Conservation (phyloP, 768 basidiomycete genomes). For the Tulasnella sp. region DNA sequence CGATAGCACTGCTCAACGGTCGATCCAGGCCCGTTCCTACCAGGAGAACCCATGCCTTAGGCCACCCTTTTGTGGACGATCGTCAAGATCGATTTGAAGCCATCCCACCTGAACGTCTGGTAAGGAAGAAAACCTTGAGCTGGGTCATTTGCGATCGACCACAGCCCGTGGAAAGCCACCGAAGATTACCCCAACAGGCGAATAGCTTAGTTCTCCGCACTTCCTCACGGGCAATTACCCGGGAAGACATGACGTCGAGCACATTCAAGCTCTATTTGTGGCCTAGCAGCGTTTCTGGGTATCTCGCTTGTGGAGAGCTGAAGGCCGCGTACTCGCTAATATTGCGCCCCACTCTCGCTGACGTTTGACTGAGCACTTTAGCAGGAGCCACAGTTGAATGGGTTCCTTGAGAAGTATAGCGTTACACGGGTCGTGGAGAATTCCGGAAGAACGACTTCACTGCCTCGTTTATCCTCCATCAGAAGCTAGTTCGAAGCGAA, state of each 20-base stretch:
- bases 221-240: not conserved
- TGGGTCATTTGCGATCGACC: not conserved
- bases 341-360: not conserved
- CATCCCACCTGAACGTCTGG: not conserved
- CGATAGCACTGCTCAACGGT: not conserved
- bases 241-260: conserved; percentile 1
- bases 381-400: not conserved
- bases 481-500: not conserved
- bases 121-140: conserved; percentile 12
- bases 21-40: not conserved
- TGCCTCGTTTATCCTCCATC: conserved; percentile 12
- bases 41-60: not conserved
- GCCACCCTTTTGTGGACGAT: not conserved
- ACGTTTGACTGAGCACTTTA: not conserved
- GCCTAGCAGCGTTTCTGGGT: not conserved
- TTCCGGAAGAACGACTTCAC: conserved; percentile 1
- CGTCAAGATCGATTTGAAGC: not conserved
- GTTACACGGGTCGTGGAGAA: conserved; percentile 5
- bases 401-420: not conserved
- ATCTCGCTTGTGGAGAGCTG: not conserved
- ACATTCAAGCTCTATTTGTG: not conserved
- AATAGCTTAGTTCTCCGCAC: conserved; percentile 10
- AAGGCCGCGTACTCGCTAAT: not conserved
- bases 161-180: not conserved
- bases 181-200: not conserved